Base-by-base conservation (phyloP, 805 yeast genomes). In the Monosporozyma yasuniensis region DNA sequence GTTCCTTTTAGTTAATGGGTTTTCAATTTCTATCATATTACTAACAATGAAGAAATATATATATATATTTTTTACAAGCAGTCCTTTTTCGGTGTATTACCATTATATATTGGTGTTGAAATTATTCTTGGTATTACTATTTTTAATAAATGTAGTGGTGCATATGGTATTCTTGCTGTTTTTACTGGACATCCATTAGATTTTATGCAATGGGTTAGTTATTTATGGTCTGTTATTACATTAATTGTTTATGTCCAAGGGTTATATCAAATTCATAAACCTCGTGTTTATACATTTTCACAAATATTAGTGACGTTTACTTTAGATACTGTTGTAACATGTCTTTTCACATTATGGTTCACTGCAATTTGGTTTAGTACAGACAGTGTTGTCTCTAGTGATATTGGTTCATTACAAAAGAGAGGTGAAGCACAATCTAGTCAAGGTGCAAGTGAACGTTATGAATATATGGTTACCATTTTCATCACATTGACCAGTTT, bases 101-200 rank as follows among this genome's bases (percentile, higher is more conserved):
- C 98, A 4, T 75, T 91, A 23, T 87, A 84, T 61, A 74, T 85
- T 22, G 98, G 97, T 12, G 95, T 89, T 22, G 98, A 91, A 65
- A 65, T 87, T 1, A 78, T 84, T 19, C 72, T 89, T 4, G 83
- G 87, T 1, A 72, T 86, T 35, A 84, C 90, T 14, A 76, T 89
- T 35, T 74, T 90, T 54, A 91, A 91, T 71, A 90, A 90, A 64
- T 87, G 90, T 56, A 81, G 95, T 51, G 96, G 98, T 9, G 72
- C 81, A 19, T 91, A 84, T 66, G 99, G 97, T 27, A 71, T 91
- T 34, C 70, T 89, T 21, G 89, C 97, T 0, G 65, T 91, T 23
- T 77, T 91, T 60, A 90, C 97, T 0, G 93, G 96, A 1, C 96
- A 90, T 61, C 93, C 93, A 2, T 73, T 90, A 49, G 82, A 81